These are phyloP conservation scores for Phytophthora vignae DNA, from an alignment of 352 stramenopile genomes.

Conservation along the genomic window DNA sequence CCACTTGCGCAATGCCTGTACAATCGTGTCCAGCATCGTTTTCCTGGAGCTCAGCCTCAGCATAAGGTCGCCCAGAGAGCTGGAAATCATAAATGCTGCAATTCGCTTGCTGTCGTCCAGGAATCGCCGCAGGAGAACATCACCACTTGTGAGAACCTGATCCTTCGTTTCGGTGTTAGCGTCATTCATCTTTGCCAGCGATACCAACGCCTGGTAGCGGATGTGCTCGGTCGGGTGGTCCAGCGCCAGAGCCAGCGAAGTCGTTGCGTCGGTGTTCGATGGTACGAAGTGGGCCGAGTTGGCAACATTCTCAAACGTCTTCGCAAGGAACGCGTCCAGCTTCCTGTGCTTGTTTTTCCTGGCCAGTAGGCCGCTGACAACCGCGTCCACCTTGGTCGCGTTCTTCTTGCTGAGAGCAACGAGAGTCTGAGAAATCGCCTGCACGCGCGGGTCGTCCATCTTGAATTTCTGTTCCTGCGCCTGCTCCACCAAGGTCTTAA, in stretches of 20 bases:
- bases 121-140: slow-evolving; percentile 73
- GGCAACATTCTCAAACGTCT: slow-evolving; percentile 73
- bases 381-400: slow-evolving; percentile 58
- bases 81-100: slow-evolving; percentile 62
- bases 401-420: slow-evolving; percentile 70
- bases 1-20: slow-evolving; percentile 67
- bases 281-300: slow-evolving; percentile 86
- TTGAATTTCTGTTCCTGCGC: slow-evolving; percentile 54
- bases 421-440: slow-evolving; percentile 54
- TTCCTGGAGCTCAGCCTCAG: slow-evolving; percentile 62
- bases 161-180: slow-evolving; percentile 34
- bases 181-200: slow-evolving; percentile 67
- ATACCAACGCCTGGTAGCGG: slow-evolving; percentile 77
- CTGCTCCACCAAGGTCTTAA: slow-evolving; percentile 54
- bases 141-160: slow-evolving; percentile 57
- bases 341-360: slow-evolving; percentile 46
- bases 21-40: slow-evolving; percentile 59
- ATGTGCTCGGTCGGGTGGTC: slow-evolving; percentile 82
- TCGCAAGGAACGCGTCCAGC: slow-evolving; percentile 66
- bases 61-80: slow-evolving; percentile 63
- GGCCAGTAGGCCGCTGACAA: slow-evolving; percentile 40
- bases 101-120: slow-evolving; percentile 82
- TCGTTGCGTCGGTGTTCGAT: slow-evolving; percentile 65
- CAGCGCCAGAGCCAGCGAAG: slow-evolving; percentile 76
- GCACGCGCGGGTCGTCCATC: slow-evolving; percentile 44